These are phyloP conservation scores for Tricharina praecox DNA, from an alignment of 495 filamentous ascomycete genomes.

Conservation along the genomic window DNA sequence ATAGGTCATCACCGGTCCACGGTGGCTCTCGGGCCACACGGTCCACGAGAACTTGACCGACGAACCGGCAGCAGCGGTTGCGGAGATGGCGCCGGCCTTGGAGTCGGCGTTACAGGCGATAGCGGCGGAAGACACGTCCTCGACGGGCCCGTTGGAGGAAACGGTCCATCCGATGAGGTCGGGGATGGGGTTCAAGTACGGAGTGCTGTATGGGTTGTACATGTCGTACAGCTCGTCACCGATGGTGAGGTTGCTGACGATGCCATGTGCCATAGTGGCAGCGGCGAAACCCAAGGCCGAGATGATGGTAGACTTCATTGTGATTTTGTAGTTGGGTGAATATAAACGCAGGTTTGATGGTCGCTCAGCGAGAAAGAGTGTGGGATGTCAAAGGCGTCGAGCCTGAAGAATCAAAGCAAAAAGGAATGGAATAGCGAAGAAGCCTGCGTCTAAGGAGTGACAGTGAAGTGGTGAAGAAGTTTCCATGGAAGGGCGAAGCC, in stretches of 20 bases:
- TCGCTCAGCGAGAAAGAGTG: not conserved
- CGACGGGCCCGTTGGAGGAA: slow-evolving; percentile 37
- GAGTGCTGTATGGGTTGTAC: slow-evolving; percentile 32
- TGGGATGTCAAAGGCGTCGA: not conserved
- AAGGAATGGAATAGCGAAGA: not conserved
- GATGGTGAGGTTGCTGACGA: slow-evolving; percentile 43
- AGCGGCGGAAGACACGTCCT: slow-evolving; percentile 33
- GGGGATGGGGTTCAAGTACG: slow-evolving; percentile 28
- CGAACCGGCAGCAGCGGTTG: slow-evolving; percentile 38
- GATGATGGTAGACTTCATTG: slow-evolving; percentile 24
- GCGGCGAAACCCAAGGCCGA: slow-evolving; percentile 35
- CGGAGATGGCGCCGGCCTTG: slow-evolving; percentile 34
- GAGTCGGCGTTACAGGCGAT: slow-evolving; percentile 48
- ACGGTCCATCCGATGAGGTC: slow-evolving; percentile 37
- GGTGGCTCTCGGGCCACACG: slow-evolving; percentile 47
- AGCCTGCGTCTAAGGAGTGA: not conserved
- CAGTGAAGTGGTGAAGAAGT: no score
- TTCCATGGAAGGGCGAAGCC: no score
- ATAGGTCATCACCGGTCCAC: slow-evolving; percentile 56
- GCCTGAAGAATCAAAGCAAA: not conserved
- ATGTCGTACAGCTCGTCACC: slow-evolving; percentile 36
- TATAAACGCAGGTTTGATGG: not conserved
- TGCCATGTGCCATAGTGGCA: slow-evolving; percentile 44
- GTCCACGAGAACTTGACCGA: slow-evolving; percentile 48
- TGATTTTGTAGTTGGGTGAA: not conserved